These are phyloP conservation scores for Dendrobium nobile DNA, from an alignment of 106 monocot genomes.

Conservation along the genomic window DNA sequence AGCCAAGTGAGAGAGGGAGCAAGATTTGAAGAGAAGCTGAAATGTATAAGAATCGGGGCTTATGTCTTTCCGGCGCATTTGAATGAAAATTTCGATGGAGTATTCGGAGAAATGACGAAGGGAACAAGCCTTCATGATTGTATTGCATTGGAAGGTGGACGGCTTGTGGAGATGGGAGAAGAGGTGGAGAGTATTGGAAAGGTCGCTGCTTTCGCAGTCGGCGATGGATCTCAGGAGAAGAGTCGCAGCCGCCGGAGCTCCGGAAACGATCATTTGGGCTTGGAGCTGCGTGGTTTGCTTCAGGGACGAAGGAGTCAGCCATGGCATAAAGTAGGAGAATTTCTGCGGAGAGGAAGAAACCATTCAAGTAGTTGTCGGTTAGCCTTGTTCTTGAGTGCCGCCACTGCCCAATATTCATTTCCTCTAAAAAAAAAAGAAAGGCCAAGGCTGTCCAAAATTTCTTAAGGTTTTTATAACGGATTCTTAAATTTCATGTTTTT, in stretches of 20 bases:
- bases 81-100: slow-evolving; percentile 29
- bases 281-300: slow-evolving; percentile 42
- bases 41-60: slow-evolving; percentile 43
- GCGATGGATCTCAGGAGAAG: slow-evolving; percentile 34
- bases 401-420: no score
- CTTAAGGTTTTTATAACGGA: no score
- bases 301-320: slow-evolving; percentile 37
- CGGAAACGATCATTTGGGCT: slow-evolving; percentile 26
- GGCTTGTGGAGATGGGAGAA: slow-evolving; percentile 33
- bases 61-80: slow-evolving; percentile 27
- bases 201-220: slow-evolving; percentile 13
- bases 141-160: slow-evolving; percentile 46
- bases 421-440: no score
- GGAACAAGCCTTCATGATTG: slow-evolving; percentile 30
- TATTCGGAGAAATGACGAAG: not conserved
- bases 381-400: not conserved
- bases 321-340: slow-evolving; percentile 19
- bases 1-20: not conserved
- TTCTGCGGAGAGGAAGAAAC: not conserved
- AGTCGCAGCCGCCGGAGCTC: slow-evolving; percentile 8
- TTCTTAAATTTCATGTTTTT: no score
- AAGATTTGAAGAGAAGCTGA: slow-evolving; percentile 49
- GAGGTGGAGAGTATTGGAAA: slow-evolving; percentile 25
- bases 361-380: not conserved
- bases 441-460: no score